Base-by-base conservation (phyloP, 805 yeast genomes). In the Nakazawaea holstii region DNA sequence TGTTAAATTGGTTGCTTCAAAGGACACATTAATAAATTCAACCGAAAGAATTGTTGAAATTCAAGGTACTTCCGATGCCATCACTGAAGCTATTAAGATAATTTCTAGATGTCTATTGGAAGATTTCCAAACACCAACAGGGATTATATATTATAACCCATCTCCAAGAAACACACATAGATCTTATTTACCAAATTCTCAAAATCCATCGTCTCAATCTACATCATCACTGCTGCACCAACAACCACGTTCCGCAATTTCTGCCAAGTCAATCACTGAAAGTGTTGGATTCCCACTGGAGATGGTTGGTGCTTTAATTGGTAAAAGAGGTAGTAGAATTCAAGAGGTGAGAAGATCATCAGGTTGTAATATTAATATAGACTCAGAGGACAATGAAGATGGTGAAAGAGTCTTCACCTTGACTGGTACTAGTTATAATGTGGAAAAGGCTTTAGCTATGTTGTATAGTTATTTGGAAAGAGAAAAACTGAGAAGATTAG, bases 281-380 rank as follows among this genome's bases (percentile, higher is more conserved):
- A 64, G 73, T 2, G 67, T 80, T 15, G 69, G 77, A 28, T 84
- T 88, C 60, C 88, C 95, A 35, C 82, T 84, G 54, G 87, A 82
- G 51, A 81, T 82, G 68, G 96, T 90, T 39, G 97, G 97, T 38
- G 92, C 95, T 43, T 72, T 90, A 46, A 87, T 90, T 56, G 97
- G 97, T 50, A 84, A 84, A 55, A 81, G 83, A 53, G 96, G 96
- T 35, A 70, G 87, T 28, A 78, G 95, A 66, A 88, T 90, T 55
- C 94, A 86, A 63, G 95, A 90, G 52, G 84, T 90, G 43, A 77
- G 96, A 56, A 80, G 84, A 56, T 74, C 74, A 32, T 78, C 90
- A 42, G 91, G 90, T 36, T 90, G 96, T 35, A 77, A 80, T 36
- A 87, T 90, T 60, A 79, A 82, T 5, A 87, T 90, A 54, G 80